Evolutionary conservation across 1,284 basidiomycete species (phyloP).

Genomic region (Chiua sp.): DNA sequence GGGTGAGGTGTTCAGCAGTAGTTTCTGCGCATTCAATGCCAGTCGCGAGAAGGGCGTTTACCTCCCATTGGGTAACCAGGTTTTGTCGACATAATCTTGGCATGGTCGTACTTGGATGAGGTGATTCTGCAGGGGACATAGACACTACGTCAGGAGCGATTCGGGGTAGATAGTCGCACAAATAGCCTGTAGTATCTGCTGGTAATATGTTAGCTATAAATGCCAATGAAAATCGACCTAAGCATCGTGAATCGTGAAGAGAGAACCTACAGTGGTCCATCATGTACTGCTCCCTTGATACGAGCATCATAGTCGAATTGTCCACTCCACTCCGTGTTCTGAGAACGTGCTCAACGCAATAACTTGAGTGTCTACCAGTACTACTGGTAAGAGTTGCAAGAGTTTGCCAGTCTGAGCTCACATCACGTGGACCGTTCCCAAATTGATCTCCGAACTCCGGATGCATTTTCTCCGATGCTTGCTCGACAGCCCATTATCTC

Average conservation of each 20-base stretch:
- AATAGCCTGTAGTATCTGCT: conserved; percentile 6
- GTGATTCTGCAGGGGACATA: neutral
- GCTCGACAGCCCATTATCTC: neutral
- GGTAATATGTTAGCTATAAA: neutral
- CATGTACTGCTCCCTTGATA: too few relatives aligned
- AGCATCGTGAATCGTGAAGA: neutral
- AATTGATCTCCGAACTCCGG: neutral
- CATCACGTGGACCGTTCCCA: too few relatives aligned
- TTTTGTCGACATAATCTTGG: conserved; percentile 15
- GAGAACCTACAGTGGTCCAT: neutral
- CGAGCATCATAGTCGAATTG: too few relatives aligned
- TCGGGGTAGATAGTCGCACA: conserved; percentile 2
- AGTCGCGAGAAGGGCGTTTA: conserved; percentile 1
- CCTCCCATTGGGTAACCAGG: conserved; percentile 9
- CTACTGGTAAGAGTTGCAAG: too few relatives aligned
- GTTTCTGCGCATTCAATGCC: conserved; percentile 9
- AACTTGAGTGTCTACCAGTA: too few relatives aligned
- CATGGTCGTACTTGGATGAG: conserved; percentile 5
- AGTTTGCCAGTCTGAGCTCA: too few relatives aligned
- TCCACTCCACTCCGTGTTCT: too few relatives aligned
- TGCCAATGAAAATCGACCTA: neutral
- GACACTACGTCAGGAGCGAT: conserved; percentile 1
- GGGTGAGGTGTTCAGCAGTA: conserved; percentile 1
- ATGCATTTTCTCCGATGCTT: neutral
- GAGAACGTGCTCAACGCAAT: too few relatives aligned